Conservation (phyloP, 2,329 filamentous ascomycete genomes). For the Coniochaeta sp. region DNA sequence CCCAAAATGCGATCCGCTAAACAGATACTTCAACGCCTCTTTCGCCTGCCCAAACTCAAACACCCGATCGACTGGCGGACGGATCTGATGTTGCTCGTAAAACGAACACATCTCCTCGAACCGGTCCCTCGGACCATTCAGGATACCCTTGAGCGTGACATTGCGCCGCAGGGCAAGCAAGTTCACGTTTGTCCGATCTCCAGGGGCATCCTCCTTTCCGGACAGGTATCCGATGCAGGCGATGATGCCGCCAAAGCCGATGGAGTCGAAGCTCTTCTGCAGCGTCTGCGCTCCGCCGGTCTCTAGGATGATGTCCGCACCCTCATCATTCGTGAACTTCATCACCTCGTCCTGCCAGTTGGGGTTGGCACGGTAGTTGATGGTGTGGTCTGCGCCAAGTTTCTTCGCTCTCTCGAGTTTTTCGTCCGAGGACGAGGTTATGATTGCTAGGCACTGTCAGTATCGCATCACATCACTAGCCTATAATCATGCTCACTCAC, state of each 20-base stretch:
- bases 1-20: constrained; percentile 43
- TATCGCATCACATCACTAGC: too few relatives aligned
- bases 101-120: constrained; percentile 46
- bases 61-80: constrained; percentile 32
- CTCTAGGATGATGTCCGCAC: constrained; percentile 49
- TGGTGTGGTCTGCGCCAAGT: constrained; percentile 42
- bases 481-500: too few relatives aligned
- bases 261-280: constrained; percentile 41
- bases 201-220: constrained; percentile 43
- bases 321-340: constrained; percentile 32
- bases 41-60: constrained; percentile 32
- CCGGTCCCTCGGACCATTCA: constrained; percentile 50
- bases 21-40: constrained; percentile 41
- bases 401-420: constrained; percentile 38
- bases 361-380: constrained; percentile 47
- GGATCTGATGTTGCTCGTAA: constrained; percentile 27
- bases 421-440: constrained; percentile 46
- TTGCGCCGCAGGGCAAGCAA: constrained; percentile 40
- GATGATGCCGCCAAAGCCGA: constrained; percentile 48
- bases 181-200: constrained; percentile 52
- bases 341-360: constrained; percentile 43
- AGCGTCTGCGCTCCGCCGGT: constrained; percentile 45
- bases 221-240: constrained; percentile 39
- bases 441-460: constrained; percentile 32
- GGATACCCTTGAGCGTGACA: constrained; percentile 43